A percentile compares a stretch with the other conserved stretches of the same genome.
These are phyloP conservation scores for Trametes punicea DNA, from an alignment of 768 basidiomycete species.

Conservation along the genomic window DNA sequence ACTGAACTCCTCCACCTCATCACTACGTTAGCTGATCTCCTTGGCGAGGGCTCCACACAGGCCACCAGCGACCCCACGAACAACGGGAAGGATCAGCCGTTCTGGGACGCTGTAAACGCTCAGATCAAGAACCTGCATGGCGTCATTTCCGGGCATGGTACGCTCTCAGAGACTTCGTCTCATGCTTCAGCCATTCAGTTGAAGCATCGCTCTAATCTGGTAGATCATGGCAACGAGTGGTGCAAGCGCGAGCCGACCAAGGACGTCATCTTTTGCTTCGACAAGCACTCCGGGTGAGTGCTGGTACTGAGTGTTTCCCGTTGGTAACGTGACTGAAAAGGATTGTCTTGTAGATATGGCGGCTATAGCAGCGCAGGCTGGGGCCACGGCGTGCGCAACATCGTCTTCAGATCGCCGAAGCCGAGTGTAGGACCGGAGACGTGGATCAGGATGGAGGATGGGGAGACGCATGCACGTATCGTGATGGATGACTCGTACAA, in stretches of 20 bases:
- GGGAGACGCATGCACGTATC: constrained; percentile 53
- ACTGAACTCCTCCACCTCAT: too few relatives aligned
- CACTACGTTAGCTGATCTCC: constrained; percentile 41
- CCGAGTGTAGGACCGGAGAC: constrained; percentile 49
- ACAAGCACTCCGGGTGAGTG: constrained; percentile 69
- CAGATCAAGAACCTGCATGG: constrained; percentile 65
- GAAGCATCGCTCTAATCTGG: neutral
- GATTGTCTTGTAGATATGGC: constrained; percentile 49
- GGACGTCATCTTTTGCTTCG: constrained; percentile 69
- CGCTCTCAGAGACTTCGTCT: constrained; percentile 4
- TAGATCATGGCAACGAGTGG: constrained; percentile 81
- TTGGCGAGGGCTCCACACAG: constrained; percentile 60
- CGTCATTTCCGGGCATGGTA: constrained; percentile 71
- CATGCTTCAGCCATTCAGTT: neutral
- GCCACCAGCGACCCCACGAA: constrained; percentile 39
- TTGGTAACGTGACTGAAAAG: neutral
- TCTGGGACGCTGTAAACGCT: constrained; percentile 58
- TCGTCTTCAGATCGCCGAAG: constrained; percentile 51
- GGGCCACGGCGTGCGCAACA: constrained; percentile 65
- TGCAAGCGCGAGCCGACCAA: constrained; percentile 63
- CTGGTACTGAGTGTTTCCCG: neutral
- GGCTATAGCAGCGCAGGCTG: constrained; percentile 52
- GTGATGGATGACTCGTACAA: constrained; percentile 43
- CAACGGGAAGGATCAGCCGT: constrained; percentile 50
- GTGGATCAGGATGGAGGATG: constrained; percentile 63